Evolutionary conservation across 352 stramenopile species (phyloP), one percentile per base, ranked within the genome.

Genomic region (Pilasporangium apinafurcum): DNA sequence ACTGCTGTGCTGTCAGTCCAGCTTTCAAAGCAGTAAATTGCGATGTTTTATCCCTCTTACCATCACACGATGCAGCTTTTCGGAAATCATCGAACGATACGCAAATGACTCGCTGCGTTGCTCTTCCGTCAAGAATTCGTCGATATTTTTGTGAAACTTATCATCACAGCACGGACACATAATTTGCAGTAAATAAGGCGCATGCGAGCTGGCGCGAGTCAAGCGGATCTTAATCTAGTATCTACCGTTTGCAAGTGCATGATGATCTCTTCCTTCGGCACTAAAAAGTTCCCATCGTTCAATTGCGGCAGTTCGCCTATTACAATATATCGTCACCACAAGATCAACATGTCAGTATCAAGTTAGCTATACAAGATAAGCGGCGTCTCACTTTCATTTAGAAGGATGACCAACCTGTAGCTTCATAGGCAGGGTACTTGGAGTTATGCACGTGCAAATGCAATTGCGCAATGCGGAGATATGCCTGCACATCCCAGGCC

Each of bases 361-460:
- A 12, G 21, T 42, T 29, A 28, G 28, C 26, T 20, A 5, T 18
- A 40, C 24, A 28, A 5, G 17, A 47, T 5, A 8, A 8, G 8
- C 47, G 17, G 8, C 33, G 39, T 26, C 22, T 9, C 22, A 52
- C n/a, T n/a, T n/a, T n/a, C 34, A 21, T 12, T 8, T 32, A 2
- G 18, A 36, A n/a, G 17, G 30, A 35, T 10, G 5, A 27, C 56
- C 29, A 22, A 84, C 72, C 74, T 1, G 82, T 92, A 38, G 80
- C 75, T 45, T 92, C 82, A 51, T 91, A 90, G 31, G 47, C 38
- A 16, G 82, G 79, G 50, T 94, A 94, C 54, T 69, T 67, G 35
- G 82, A 88, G 75, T 92, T 94, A 49, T 92, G 73, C 41, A 94
- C 79, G 46, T 94, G 79, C 37, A 94, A 51, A 20, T 58, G 54